Base-by-base conservation (phyloP, 257 asterid species). In the Orobanche coerulescens region DNA sequence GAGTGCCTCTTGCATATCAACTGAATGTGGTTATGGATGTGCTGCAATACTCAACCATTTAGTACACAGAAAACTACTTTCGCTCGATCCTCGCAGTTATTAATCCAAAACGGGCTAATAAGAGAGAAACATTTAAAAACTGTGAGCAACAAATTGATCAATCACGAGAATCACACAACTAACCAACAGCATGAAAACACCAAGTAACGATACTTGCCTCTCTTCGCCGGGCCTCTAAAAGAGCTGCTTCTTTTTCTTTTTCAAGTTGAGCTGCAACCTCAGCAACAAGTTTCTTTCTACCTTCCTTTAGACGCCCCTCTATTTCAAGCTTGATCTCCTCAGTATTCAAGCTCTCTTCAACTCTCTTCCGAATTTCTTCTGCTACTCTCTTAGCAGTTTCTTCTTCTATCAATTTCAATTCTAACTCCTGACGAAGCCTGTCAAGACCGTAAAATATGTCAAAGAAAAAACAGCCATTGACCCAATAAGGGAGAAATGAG, bases 371-470 rank as follows among this genome's bases (percentile, higher is more conserved):
- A 73, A 90, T 85, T 64, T 82, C 87, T 67, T 76, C 87, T 58
- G 78, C 86, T 44, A 90, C 82, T 77, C 99, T 83, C 71, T 67
- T 84, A 28, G 94, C 76, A 53, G 97, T 94, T 89, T 94, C 97
- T 87, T 94, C 99, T 73, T 94, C 97, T 56, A 94, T 77, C 67
- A 94, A 61, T 75, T 82, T 82, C 68, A 82, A 39, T 82, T 94
- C 99, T 68, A 96, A 95, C 78, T 87, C 99, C 72, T 82, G 79
- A 58, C 85, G 99, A 61, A 89, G 86, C 94, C 99, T 89, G 80
- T 12, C 36, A 73, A 62, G 71, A 58, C 52, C 57, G 65, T 67
- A 54, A 58, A 42, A 46, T 44, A 64, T 64, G 75, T 81, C 67
- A 74, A 59, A 61, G 50, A 56, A 6, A 7, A 50, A 12, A 46